Conservation (phyloP, 192 early-diverging fungal genomes). For the Spizellomyces punctatus region DNA sequence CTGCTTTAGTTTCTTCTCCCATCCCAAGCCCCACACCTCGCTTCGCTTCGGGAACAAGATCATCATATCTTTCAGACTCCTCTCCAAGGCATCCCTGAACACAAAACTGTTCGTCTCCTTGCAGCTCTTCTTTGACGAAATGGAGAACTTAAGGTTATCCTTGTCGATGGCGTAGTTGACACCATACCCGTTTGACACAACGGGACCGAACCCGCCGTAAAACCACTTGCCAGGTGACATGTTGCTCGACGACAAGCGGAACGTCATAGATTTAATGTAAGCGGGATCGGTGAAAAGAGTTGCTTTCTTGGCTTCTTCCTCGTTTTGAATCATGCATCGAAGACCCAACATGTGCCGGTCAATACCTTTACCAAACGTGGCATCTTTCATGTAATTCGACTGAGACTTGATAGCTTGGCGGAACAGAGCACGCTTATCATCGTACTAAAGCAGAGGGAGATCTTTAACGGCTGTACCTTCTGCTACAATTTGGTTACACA, state of each 20-base stretch:
- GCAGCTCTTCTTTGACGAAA: constrained; percentile 52
- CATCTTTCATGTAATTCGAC: constrained; percentile 73
- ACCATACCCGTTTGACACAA: constrained; percentile 57
- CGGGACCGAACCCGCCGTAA: constrained; percentile 60
- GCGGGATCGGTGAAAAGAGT: constrained; percentile 82
- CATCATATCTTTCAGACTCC: constrained; percentile 66
- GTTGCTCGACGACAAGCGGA: constrained; percentile 79
- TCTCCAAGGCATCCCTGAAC: constrained; percentile 66
- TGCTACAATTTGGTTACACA: neutral
- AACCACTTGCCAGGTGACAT: constrained; percentile 53
- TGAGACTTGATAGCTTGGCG: constrained; percentile 56
- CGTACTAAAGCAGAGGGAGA: constrained; percentile 41
- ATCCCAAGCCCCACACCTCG: constrained; percentile 54
- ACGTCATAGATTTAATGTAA: constrained; percentile 76
- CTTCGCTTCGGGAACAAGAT: constrained; percentile 60
- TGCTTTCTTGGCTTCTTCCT: constrained; percentile 55
- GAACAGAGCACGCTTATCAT: constrained; percentile 48
- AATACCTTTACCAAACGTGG: constrained; percentile 77
- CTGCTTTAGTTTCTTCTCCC: constrained; percentile 37
- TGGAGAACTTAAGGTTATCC: constrained; percentile 60
- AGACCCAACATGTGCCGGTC: constrained; percentile 93
- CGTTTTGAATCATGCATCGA: constrained; percentile 63
- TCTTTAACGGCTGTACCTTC: neutral
- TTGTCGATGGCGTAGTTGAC: constrained; percentile 63
- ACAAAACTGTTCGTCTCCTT: constrained; percentile 44